Percentiles rank a stretch among this genome's conserved stretches.
Conservation (phyloP, 371 early-diverging fungal species). For the Mucor plumbeus region DNA sequence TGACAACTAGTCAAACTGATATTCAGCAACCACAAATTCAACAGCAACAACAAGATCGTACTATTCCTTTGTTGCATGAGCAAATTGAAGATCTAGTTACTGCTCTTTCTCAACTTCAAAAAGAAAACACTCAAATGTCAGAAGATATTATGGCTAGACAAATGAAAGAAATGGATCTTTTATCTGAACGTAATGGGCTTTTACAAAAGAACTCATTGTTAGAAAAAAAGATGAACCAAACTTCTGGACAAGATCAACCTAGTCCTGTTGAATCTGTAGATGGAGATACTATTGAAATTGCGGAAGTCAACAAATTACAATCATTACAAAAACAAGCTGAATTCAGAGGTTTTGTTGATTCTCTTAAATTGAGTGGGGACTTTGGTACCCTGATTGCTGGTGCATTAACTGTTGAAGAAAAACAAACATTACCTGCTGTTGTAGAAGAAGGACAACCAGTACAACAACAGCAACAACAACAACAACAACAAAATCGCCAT, state of each 20-base stretch:
- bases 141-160: constrained; percentile 54
- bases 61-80: constrained; percentile 44
- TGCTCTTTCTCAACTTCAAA: constrained; percentile 59
- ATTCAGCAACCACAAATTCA: not conserved
- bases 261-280: constrained; percentile 27
- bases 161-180: constrained; percentile 58
- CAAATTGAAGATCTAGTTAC: constrained; percentile 67
- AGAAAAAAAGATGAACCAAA: constrained; percentile 20
- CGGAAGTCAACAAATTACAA: constrained; percentile 17
- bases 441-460: constrained; percentile 6
- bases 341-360: constrained; percentile 42
- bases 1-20: constrained; percentile 4
- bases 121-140: constrained; percentile 55
- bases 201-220: constrained; percentile 26
- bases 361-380: constrained; percentile 43
- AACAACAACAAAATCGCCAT: not conserved
- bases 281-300: constrained; percentile 14
- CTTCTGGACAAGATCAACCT: constrained; percentile 13
- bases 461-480: not conserved
- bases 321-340: constrained; percentile 36
- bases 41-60: constrained; percentile 25
- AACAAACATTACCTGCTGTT: constrained; percentile 8
- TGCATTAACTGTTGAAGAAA: constrained; percentile 28
- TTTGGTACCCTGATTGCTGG: constrained; percentile 50
- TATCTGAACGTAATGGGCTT: constrained; percentile 31